Conservation (phyloP, 345 rosid species). For the Citrus hindsii region DNA sequence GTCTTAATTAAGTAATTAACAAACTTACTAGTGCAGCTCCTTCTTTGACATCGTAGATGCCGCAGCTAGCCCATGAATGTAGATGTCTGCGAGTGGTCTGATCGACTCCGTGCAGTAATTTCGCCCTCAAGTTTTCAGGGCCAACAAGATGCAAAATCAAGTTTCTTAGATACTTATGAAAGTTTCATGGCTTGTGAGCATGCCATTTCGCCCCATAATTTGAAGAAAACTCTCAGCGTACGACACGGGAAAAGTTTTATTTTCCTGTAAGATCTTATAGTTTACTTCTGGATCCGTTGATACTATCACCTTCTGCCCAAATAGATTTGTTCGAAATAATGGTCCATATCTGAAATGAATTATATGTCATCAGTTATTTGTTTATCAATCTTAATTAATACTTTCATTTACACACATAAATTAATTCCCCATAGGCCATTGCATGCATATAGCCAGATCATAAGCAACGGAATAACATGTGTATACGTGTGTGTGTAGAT, state of each 20-base stretch:
- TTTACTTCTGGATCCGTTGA: constrained; percentile 39
- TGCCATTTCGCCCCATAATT: constrained; percentile 28
- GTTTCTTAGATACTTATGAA: constrained; percentile 36
- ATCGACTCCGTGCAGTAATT: constrained; percentile 23
- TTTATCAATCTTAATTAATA: too few species aligned
- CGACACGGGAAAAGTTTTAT: constrained; percentile 1
- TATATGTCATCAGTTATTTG: too few species aligned
- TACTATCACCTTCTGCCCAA: constrained; percentile 32
- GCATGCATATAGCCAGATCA: too few species aligned
- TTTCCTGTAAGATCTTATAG: constrained; percentile 1
- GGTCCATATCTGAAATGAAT: constrained; percentile 34
- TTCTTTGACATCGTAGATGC: not conserved
- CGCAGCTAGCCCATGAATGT: not conserved
- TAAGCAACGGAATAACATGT: too few species aligned
- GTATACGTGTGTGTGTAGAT: too few species aligned
- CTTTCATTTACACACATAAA: too few species aligned
- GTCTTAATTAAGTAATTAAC: too few species aligned
- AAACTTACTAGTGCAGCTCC: not conserved
- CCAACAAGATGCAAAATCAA: constrained; percentile 32
- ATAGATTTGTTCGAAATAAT: constrained; percentile 33
- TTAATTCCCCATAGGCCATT: too few species aligned
- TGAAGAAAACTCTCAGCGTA: constrained; percentile 29
- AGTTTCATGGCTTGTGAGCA: constrained; percentile 22
- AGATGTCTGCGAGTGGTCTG: constrained; percentile 2
- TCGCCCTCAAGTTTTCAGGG: constrained; percentile 24